A percentile compares a stretch with the other conserved stretches of the same genome.
Conservation (phyloP, 352 stramenopile genomes). For the Pythium rhizo-oryzae region DNA sequence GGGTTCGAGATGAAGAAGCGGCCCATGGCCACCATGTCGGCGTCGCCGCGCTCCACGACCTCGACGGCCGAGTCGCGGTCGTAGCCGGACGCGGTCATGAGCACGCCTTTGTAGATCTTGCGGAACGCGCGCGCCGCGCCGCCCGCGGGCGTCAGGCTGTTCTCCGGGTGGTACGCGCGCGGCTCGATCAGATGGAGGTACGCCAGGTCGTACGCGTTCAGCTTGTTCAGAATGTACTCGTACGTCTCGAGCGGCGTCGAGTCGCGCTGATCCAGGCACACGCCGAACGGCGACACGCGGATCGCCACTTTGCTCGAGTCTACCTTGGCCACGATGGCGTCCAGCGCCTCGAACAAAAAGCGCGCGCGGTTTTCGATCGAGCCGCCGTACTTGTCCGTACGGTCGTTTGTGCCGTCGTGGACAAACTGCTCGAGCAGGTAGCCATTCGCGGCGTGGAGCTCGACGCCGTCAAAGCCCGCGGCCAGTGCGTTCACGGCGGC, state of each 20-base stretch:
- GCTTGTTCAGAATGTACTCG: constrained; percentile 48
- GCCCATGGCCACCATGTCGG: constrained; percentile 43
- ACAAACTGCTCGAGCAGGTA: constrained; percentile 89
- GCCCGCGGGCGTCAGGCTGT: constrained; percentile 39
- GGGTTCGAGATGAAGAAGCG: constrained; percentile 55
- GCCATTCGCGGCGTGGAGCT: constrained; percentile 87
- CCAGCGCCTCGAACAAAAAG: constrained; percentile 59
- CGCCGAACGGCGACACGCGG: constrained; percentile 24
- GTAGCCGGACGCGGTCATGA: constrained; percentile 33
- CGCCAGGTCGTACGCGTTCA: constrained; percentile 61
- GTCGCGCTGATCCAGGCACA: constrained; percentile 41
- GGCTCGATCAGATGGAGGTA: constrained; percentile 71
- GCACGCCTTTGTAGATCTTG: constrained; percentile 36
- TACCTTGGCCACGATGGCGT: constrained; percentile 29
- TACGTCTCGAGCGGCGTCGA: constrained; percentile 54
- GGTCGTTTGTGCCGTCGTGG: constrained; percentile 56
- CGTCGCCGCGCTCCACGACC: constrained; percentile 30
- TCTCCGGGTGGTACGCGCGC: constrained; percentile 44
- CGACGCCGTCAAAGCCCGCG: constrained; percentile 36
- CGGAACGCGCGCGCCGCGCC: constrained; percentile 32
- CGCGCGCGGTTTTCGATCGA: constrained; percentile 66
- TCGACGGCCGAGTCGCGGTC: constrained; percentile 27
- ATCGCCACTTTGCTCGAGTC: constrained; percentile 24
- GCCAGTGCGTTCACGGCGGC: constrained; percentile 46
- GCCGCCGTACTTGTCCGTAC: constrained; percentile 77